Evolutionary conservation across 371 early-diverging fungal genomes (phyloP).

Genomic region (Mucor lusitanicus): DNA sequence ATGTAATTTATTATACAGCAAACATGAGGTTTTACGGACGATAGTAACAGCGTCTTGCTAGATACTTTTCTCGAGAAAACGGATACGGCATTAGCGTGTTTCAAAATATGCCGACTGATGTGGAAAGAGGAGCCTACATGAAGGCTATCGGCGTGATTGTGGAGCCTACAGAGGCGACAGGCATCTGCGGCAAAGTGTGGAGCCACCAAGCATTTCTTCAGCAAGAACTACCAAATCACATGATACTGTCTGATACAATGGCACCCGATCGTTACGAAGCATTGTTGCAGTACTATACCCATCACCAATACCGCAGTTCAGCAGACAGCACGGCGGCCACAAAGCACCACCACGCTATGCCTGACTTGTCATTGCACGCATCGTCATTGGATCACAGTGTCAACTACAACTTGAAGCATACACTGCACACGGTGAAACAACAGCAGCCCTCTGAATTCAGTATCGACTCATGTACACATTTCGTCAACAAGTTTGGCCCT

Average conservation of each 20-base stretch:
- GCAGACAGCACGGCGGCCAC: not conserved
- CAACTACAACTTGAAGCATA: constrained; percentile 9
- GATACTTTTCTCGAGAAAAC: constrained; percentile 51
- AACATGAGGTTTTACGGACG: not conserved
- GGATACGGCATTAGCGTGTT: constrained; percentile 57
- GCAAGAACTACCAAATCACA: constrained; percentile 21
- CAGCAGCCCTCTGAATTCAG: not conserved
- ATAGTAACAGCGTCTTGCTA: constrained; percentile 9
- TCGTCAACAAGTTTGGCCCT: constrained; percentile 52
- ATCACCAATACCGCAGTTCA: constrained; percentile 3
- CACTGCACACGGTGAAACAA: not conserved
- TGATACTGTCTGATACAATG: constrained; percentile 1
- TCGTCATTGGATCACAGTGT: not conserved
- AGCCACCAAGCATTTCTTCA: constrained; percentile 45
- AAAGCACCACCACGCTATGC: not conserved
- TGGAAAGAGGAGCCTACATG: constrained; percentile 59
- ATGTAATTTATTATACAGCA: constrained; percentile 37
- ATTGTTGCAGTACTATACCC: constrained; percentile 13
- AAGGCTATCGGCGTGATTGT: constrained; percentile 59
- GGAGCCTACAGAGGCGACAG: constrained; percentile 44
- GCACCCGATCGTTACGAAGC: not conserved
- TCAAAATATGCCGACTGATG: constrained; percentile 38
- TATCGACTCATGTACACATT: constrained; percentile 17
- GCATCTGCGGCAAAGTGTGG: constrained; percentile 54
- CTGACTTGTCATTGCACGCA: not conserved